Percentiles rank a stretch among this genome's conserved stretches.
phyloP scores from a whole-genome alignment of 1,284 basidiomycete genomes.

The Moesziomyces sp. region DNA sequence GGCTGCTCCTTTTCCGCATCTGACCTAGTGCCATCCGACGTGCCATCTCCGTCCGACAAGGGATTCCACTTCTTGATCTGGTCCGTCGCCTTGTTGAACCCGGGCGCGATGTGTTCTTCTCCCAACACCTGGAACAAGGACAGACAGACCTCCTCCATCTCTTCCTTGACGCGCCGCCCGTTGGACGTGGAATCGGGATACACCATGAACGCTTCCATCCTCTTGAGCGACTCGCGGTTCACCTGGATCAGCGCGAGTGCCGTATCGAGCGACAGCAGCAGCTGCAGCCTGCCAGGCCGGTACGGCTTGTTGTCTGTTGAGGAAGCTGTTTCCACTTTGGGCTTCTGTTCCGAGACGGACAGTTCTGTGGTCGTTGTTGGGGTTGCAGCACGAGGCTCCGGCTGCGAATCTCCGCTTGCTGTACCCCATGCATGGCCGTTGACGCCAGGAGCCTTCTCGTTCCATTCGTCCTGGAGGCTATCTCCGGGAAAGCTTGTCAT shows the following conservation, averaged over 20 bases:
- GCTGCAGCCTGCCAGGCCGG: conserved; percentile 64
- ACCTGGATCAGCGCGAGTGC: conserved; percentile 92
- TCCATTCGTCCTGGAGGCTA: conserved; percentile 32
- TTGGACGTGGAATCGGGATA: conserved; percentile 73
- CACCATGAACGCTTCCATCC: conserved; percentile 85
- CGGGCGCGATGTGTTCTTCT: conserved; percentile 83
- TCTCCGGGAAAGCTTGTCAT: conserved; percentile 8
- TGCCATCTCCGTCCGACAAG: conserved; percentile 15
- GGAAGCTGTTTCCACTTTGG: background rate
- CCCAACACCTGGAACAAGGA: conserved; percentile 81
- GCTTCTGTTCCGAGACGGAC: background rate
- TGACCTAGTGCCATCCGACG: background rate
- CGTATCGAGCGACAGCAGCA: conserved; percentile 87
- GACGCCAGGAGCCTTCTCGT: conserved; percentile 20
- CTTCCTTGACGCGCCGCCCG: conserved; percentile 73
- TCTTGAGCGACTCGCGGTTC: conserved; percentile 87
- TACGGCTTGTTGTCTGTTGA: no score
- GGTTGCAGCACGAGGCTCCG: conserved; percentile 1
- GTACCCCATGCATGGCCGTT: conserved; percentile 13
- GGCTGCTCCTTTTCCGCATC: background rate
- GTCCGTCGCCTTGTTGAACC: conserved; percentile 79
- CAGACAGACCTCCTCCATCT: conserved; percentile 89
- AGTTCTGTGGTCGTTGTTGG: background rate
- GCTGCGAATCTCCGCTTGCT: conserved; percentile 3
- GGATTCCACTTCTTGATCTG: conserved; percentile 56